Base-by-base conservation (phyloP, 139 green algal species). In the Chlorella sorokiniana region DNA sequence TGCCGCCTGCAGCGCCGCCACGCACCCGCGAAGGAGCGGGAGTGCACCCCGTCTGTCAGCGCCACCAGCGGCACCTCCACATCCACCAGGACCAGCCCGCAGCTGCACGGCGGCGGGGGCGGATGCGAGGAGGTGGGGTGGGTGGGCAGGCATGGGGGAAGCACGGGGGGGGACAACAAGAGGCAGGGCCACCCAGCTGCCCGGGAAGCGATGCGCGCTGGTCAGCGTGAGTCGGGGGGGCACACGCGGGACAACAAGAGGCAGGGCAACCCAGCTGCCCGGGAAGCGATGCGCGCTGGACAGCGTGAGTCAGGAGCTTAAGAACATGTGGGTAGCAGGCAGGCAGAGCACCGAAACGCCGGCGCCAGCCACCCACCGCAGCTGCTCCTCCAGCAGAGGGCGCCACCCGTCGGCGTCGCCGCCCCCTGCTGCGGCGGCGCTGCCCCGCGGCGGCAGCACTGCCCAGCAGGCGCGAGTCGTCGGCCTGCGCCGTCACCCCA, bases 1-100 rank as follows among this genome's bases (percentile, higher is more conserved):
- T 5, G 23, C 23, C 33, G 38, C 33, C 3, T 6, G 16, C 9
- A 29, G 25, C 5, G 35, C 4, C 23, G 38, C 5, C 67, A 0
- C 69, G 62, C 81, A 84, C 79, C 69, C 51, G 51, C 52, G 72
- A 89, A 89, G 59, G 76, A 71, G 25, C 77, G 82, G 31, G 89
- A 91, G 85, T 98, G 94, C 51, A 98, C 93, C 1, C 95, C 95
- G 76, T 98, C 95, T 7, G 88, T 73, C n/a, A 98, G 88, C 5
- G 89, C 94, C 40, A 98, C 91, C 44, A 93, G 84, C 1, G 95
- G 95, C 63, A 98, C 91, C 84, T 98, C 90, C 4, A 97, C 91
- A 48, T 96, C 87, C 68, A 96, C 86, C 61, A 92, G 65, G n/a
- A 85, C 84, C 79, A 93, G 69, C 31, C 61, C 76, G 23, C 76